These are phyloP conservation scores for Corylus americana DNA, from an alignment of 306 rosid genomes.

Conservation along the genomic window DNA sequence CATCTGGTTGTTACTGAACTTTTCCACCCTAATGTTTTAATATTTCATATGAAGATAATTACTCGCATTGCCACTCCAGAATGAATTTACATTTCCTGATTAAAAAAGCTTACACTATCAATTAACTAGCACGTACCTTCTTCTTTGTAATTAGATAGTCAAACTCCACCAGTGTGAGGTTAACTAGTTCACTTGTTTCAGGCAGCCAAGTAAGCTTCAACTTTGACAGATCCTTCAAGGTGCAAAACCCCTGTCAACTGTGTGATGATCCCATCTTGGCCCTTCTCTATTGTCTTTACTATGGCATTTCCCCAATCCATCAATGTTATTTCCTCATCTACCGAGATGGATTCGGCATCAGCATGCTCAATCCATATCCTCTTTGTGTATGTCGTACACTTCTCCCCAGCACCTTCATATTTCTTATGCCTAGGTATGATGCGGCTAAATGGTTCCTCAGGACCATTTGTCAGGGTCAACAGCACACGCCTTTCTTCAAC, in stretches of 20 bases:
- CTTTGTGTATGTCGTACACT: constrained; percentile 68
- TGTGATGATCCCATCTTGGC: constrained; percentile 63
- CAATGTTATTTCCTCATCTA: constrained; percentile 79
- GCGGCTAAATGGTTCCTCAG: constrained; percentile 69
- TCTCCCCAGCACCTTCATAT: constrained; percentile 82
- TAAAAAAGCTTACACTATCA: neutral
- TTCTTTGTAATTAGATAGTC: constrained; percentile 88
- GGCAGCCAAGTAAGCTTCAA: constrained; percentile 96
- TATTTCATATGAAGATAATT: neutral
- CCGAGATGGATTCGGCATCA: constrained; percentile 65
- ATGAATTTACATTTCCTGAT: neutral
- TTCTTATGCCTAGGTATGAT: constrained; percentile 90
- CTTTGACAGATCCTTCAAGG: constrained; percentile 89
- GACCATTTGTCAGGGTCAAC: constrained; percentile 80
- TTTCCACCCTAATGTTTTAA: no score
- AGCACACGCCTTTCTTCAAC: constrained; percentile 63
- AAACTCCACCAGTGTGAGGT: constrained; percentile 72
- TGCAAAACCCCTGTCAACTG: constrained; percentile 77
- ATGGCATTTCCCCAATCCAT: constrained; percentile 99
- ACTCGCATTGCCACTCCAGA: constrained; percentile 5
- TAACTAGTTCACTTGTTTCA: constrained; percentile 67
- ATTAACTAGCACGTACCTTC: constrained; percentile 58
- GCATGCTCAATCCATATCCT: constrained; percentile 73
- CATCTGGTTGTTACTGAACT: neutral
- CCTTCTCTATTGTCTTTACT: constrained; percentile 64